Percentiles rank a stretch among this genome's conserved stretches.
Evolutionary conservation across 495 filamentous ascomycete species (phyloP).

Genomic region (Neurospora pannonica): DNA sequence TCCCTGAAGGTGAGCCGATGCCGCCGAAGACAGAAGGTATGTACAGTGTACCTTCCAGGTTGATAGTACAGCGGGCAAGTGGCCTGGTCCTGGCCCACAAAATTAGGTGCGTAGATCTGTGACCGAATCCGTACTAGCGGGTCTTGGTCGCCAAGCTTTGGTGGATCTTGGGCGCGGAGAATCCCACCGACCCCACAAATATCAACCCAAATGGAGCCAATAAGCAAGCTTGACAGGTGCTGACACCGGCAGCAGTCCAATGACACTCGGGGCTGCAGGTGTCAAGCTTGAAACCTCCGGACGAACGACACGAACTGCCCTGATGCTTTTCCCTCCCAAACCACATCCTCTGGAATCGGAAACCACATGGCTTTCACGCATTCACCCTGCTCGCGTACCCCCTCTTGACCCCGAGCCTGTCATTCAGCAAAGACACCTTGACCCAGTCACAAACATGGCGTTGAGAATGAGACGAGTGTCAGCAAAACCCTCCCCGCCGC

Average conservation of each 20-base stretch:
- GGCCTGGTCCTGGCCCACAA: not conserved
- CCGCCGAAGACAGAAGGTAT: not conserved
- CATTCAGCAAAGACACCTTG: not conserved
- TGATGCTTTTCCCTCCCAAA: not conserved
- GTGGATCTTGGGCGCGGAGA: not conserved
- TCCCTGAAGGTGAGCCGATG: not conserved
- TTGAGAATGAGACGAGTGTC: not conserved
- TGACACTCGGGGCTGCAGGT: not conserved
- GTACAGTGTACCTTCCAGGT: not conserved
- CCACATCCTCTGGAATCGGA: not conserved
- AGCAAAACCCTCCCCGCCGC: not conserved
- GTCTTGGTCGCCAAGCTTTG: not conserved
- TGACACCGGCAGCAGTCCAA: not conserved
- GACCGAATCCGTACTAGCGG: not conserved
- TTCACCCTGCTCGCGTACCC: not conserved
- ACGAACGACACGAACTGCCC: not conserved
- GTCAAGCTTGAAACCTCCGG: not conserved
- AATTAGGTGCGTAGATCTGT: not conserved
- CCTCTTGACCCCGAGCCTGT: not conserved
- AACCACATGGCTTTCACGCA: not conserved
- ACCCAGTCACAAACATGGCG: not conserved
- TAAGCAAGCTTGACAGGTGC: not conserved
- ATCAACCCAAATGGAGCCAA: not conserved
- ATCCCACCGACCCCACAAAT: not conserved
- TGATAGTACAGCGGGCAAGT: not conserved